Evolutionary conservation across 2,329 filamentous ascomycete species (phyloP).

Genomic region (Gremmenia infestans): DNA sequence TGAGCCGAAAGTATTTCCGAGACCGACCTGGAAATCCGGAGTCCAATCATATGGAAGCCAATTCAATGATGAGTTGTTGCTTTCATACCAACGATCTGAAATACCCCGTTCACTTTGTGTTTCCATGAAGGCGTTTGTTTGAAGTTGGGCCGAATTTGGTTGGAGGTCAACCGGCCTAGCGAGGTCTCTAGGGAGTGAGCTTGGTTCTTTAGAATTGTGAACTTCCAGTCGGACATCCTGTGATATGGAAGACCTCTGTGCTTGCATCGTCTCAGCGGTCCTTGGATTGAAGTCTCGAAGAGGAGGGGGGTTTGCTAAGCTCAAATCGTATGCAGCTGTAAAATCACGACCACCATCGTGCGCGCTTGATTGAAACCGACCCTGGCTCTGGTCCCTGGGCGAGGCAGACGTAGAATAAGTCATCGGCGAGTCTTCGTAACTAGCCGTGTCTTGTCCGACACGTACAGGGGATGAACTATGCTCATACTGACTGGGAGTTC

Average conservation of each 20-base stretch:
- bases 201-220: neutral
- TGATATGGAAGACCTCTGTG: neutral
- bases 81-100: conserved; percentile 14
- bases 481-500: neutral
- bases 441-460: neutral
- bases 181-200: too few species aligned
- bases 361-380: neutral
- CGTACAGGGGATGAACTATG: neutral
- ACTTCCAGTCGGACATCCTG: neutral
- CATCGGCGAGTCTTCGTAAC: conserved; percentile 10
- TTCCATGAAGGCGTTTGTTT: neutral
- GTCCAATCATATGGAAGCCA: conserved; percentile 26
- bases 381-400: neutral
- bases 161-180: neutral
- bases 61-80: conserved; percentile 22
- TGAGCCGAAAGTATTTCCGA: neutral
- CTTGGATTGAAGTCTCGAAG: neutral
- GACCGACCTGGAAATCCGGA: conserved; percentile 14
- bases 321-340: neutral
- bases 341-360: neutral
- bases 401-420: conserved; percentile 1
- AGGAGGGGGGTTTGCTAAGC: neutral
- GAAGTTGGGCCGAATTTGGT: neutral
- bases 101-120: neutral
- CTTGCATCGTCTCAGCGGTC: neutral